Conservation (phyloP, 2,329 filamentous ascomycete species). For the Exophiala mesophila region DNA sequence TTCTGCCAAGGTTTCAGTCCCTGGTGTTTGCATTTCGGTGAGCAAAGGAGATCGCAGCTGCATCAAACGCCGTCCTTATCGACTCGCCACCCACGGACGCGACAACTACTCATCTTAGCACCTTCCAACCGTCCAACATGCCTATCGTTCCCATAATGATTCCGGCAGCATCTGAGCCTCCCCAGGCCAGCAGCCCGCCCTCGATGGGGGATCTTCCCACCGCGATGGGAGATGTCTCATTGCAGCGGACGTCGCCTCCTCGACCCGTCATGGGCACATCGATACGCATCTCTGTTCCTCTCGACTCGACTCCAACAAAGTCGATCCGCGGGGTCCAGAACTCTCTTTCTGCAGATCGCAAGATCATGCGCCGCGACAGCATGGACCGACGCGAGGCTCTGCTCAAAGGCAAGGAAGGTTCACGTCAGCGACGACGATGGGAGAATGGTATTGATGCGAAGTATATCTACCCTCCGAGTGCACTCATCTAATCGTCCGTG, state of each 20-base stretch:
- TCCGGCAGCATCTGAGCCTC: conserved; percentile 1
- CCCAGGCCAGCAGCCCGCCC: background rate
- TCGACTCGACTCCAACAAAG: conserved; percentile 51
- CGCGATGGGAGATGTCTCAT: conserved; percentile 14
- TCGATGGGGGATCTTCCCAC: conserved; percentile 9
- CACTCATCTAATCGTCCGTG: no score
- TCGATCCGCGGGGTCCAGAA: conserved; percentile 24
- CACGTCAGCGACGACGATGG: conserved; percentile 79
- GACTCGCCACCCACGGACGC: no score
- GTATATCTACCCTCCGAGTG: background rate
- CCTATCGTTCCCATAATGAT: conserved; percentile 21
- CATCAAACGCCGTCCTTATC: no score
- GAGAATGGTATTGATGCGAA: conserved; percentile 69
- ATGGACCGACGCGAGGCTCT: conserved; percentile 66
- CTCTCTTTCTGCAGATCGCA: conserved; percentile 42
- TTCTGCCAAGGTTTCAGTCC: no score
- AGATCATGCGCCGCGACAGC: conserved; percentile 56
- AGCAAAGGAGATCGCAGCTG: no score
- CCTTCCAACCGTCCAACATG: no score
- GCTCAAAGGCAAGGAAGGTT: conserved; percentile 86
- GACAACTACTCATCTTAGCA: no score
- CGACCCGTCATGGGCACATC: conserved; percentile 42
- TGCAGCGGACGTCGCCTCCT: conserved; percentile 2
- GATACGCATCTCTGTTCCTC: conserved; percentile 66
- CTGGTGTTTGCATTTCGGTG: no score